These are phyloP conservation scores for Condylostoma magnum DNA, from an alignment of 169 alveolate species.

Conservation along the genomic window DNA sequence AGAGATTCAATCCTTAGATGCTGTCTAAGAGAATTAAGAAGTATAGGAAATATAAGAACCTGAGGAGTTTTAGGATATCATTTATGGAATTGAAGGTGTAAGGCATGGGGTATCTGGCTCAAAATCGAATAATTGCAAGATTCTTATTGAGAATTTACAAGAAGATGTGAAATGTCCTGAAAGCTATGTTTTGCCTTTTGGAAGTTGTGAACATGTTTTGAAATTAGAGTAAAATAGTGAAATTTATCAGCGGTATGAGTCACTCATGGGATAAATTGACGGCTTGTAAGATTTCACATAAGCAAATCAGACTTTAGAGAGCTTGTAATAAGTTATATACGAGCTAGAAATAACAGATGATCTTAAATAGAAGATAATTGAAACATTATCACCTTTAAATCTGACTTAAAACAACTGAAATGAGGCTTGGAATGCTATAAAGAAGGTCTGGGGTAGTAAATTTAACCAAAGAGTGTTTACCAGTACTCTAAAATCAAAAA, in stretches of 20 bases:
- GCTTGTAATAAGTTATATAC: background rate
- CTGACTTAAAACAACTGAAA: background rate
- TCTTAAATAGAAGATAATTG: background rate
- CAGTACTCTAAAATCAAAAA: slow-evolving; percentile 70
- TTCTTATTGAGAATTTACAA: background rate
- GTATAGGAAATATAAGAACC: background rate
- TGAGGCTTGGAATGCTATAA: slow-evolving; percentile 58
- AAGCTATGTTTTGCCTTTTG: background rate
- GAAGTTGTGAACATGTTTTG: background rate
- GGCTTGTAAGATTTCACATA: background rate
- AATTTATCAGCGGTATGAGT: background rate
- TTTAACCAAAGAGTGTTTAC: slow-evolving; percentile 73
- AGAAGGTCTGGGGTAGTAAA: slow-evolving; percentile 81
- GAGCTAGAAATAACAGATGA: background rate
- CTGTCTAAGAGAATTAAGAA: background rate
- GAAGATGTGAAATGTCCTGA: background rate
- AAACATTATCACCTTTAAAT: background rate
- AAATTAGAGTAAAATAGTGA: background rate
- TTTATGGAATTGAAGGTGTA: background rate
- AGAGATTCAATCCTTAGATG: background rate
- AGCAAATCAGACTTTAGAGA: background rate
- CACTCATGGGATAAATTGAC: background rate
- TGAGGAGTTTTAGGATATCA: background rate
- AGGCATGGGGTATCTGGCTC: slow-evolving; percentile 20
- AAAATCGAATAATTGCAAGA: slow-evolving; percentile 3